Conservation (phyloP, 2,329 filamentous ascomycete species). For the Apiospora phragmitis region DNA sequence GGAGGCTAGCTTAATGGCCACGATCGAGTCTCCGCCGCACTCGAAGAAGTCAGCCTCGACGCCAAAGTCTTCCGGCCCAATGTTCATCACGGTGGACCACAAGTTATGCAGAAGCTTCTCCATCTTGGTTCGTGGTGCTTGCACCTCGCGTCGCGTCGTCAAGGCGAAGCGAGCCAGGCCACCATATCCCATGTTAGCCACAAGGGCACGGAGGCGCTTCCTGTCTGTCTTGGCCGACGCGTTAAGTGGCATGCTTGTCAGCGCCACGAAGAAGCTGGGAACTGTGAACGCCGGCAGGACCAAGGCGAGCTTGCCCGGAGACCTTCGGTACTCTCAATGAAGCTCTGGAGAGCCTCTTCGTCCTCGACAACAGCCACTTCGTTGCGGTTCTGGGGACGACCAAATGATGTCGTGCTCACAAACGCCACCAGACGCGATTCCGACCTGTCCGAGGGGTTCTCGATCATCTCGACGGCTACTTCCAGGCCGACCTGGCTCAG, state of each 20-base stretch:
- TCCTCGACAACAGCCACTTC: neutral
- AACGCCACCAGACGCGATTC: neutral
- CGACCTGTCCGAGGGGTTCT: neutral
- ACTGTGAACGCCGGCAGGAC: slow-evolving; percentile 15
- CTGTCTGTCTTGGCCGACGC: slow-evolving; percentile 16
- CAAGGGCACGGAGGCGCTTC: neutral
- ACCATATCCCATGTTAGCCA: neutral
- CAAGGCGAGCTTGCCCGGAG: neutral
- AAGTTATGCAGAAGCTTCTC: neutral
- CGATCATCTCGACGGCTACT: slow-evolving; percentile 8
- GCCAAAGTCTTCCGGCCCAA: neutral
- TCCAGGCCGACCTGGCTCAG: neutral
- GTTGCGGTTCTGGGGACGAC: neutral
- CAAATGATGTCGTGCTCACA: neutral
- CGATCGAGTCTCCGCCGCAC: slow-evolving; percentile 32
- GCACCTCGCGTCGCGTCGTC: neutral
- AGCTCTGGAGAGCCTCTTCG: neutral
- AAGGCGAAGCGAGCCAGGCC: neutral
- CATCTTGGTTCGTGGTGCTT: neutral
- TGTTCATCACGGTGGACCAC: neutral
- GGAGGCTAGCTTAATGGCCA: slow-evolving; percentile 44
- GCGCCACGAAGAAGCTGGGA: slow-evolving; percentile 14
- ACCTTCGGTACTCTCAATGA: neutral
- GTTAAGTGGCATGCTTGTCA: slow-evolving; percentile 14
- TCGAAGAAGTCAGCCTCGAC: slow-evolving; percentile 30